Evolutionary conservation across 176 grass and related monocot genomes (phyloP).

Genomic region (Phoenix dactylifera): DNA sequence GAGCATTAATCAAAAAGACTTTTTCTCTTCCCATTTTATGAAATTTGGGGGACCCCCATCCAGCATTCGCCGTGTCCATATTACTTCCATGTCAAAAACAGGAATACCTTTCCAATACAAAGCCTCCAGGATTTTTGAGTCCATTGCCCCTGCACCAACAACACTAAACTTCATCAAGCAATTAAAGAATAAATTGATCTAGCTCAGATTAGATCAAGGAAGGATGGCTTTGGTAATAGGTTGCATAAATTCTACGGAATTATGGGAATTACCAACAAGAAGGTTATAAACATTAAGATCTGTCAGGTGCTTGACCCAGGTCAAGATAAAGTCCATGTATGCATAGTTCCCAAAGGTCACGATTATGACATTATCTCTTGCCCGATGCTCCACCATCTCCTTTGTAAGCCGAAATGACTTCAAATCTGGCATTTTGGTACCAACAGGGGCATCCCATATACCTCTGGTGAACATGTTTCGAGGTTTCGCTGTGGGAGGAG

Average conservation of each 20-base stretch:
- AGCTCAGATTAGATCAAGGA: no score
- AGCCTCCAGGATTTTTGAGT: constrained; percentile 68
- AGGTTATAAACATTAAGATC: constrained; percentile 59
- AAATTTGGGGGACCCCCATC: constrained; percentile 91
- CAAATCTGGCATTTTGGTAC: constrained; percentile 39
- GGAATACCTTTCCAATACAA: constrained; percentile 75
- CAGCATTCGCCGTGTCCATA: constrained; percentile 83
- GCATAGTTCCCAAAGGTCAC: constrained; percentile 88
- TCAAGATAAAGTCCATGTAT: constrained; percentile 89
- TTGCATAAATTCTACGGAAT: not conserved
- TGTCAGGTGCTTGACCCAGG: constrained; percentile 77
- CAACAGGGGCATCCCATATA: constrained; percentile 57
- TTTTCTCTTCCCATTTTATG: constrained; percentile 99
- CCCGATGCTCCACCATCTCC: constrained; percentile 53
- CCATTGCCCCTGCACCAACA: constrained; percentile 60
- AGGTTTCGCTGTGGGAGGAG: not conserved
- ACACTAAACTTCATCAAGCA: not conserved
- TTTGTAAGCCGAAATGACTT: constrained; percentile 57
- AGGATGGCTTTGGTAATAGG: not conserved
- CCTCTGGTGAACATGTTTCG: constrained; percentile 39
- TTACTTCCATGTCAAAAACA: constrained; percentile 85
- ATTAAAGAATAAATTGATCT: no score
- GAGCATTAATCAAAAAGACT: constrained; percentile 82
- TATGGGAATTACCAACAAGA: constrained; percentile 52
- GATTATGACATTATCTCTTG: constrained; percentile 53